Conservation (phyloP, 2,329 filamentous ascomycete species). For the Penicillium crustosum region DNA sequence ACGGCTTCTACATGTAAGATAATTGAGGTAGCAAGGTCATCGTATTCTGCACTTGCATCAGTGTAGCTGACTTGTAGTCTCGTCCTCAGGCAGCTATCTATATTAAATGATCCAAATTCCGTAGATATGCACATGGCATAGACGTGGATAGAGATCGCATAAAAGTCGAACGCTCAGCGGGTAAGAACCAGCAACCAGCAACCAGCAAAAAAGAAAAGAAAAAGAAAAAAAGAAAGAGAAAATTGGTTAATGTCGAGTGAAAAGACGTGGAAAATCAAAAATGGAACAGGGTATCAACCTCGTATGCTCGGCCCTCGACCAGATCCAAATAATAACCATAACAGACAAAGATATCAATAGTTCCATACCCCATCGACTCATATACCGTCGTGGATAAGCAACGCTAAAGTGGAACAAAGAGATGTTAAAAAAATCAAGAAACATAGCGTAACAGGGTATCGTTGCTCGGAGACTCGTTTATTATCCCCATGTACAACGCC, state of each 20-base stretch:
- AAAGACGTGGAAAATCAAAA: conserved; percentile 1
- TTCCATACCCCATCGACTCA: conserved; percentile 22
- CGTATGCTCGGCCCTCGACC: conserved; percentile 21
- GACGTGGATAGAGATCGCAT: conserved; percentile 14
- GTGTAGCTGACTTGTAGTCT: conserved; percentile 9
- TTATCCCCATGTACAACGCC: conserved; percentile 42
- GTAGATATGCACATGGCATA: conserved; percentile 14
- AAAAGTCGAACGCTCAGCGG: conserved; percentile 16
- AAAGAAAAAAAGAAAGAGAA: conserved; percentile 9
- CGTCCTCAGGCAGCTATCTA: conserved; percentile 12
- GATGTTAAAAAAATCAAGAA: conserved; percentile 14
- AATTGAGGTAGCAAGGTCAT: conserved; percentile 6
- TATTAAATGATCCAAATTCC: conserved; percentile 12
- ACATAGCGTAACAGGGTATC: conserved; percentile 39
- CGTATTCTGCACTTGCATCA: conserved; percentile 16
- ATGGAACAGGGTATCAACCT: conserved; percentile 22
- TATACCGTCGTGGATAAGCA: conserved; percentile 27
- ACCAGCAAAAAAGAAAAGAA: conserved; percentile 16
- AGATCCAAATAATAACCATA: conserved; percentile 13
- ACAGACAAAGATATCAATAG: conserved; percentile 18
- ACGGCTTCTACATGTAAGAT: background rate
- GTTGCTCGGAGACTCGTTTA: conserved; percentile 45
- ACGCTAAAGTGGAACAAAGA: conserved; percentile 21
- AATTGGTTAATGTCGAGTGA: background rate
- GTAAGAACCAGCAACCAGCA: conserved; percentile 2